Evolutionary conservation across 2,329 filamentous ascomycete species (phyloP), one percentile per base, ranked within the genome.

Genomic region (Colletotrichum plurivorum): DNA sequence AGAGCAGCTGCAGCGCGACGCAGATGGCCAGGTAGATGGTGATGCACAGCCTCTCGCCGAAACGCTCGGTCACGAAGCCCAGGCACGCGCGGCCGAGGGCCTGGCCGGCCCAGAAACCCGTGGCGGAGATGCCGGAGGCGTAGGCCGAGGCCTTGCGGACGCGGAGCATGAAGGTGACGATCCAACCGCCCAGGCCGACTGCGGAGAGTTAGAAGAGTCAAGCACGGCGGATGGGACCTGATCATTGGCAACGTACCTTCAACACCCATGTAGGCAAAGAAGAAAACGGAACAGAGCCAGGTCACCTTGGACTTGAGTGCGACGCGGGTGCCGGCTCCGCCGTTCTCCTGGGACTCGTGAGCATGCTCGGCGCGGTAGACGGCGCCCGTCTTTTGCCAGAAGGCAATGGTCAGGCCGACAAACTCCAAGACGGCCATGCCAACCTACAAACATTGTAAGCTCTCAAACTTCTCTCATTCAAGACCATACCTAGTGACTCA

Each of bases 81-180:
- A 94, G 79, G 0, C 87, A 77, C 0, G 94, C 82, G 1, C 93
- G 84, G 0, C 93, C 93, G 0, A 92, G 78, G 0, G 92, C 93
- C 74, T 94, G 87, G 1, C 93, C 93, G n/a, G 92, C 86, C 93
- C 93, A 95, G 79, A 94, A 95, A 0, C 92, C 93, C 0, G 92
- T 93, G 0, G 88, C 89, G 0, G 89, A 89, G 79, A 93, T 90
- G 27, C 92, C 92, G n/a, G 90, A 90, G 0, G 89, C 88, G 73
- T 93, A 94, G 0, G 88, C 79, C 2, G 81, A 85, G 1, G 89
- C 92, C 6, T 90, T 80, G 15, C 93, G 87, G 10, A 93, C 89
- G 13, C 88, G 86, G 6, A 93, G 88, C 92, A 95, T 94, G 77
- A 95, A 94, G 0, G 90, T 90, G 41, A 94, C 90, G 41, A 95